phyloP scores from a whole-genome alignment of 768 basidiomycete genomes.

The button mushroom (Agaricus bisporus) region DNA sequence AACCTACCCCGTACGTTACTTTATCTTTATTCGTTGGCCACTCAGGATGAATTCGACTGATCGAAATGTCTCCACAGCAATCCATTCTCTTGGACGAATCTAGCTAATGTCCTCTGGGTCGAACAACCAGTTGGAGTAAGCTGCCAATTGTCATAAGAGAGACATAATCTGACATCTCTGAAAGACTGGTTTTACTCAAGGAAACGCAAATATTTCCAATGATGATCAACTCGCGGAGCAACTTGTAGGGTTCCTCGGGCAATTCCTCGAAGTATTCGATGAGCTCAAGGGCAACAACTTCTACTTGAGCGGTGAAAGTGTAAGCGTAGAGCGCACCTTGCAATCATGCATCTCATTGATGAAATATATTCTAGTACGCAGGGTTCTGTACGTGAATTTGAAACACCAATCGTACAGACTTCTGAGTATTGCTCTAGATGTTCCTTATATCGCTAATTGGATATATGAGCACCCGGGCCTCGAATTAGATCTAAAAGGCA shows the following conservation, averaged over 20 bases:
- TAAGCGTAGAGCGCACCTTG: slow-evolving; percentile 34
- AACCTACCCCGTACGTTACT: slow-evolving; percentile 36
- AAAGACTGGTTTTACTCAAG: slow-evolving; percentile 65
- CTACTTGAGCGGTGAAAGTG: slow-evolving; percentile 70
- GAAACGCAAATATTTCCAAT: slow-evolving; percentile 53
- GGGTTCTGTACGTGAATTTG: slow-evolving; percentile 47
- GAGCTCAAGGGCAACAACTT: slow-evolving; percentile 72
- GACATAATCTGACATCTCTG: slow-evolving; percentile 16
- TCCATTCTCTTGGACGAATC: slow-evolving; percentile 72
- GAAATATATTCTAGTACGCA: slow-evolving; percentile 47
- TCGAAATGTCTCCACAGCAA: slow-evolving; percentile 28
- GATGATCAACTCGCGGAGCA: slow-evolving; percentile 45
- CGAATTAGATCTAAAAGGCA: slow-evolving; percentile 56
- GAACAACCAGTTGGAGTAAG: slow-evolving; percentile 81
- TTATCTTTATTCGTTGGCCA: background rate
- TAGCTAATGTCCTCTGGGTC: slow-evolving; percentile 70
- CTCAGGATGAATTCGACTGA: background rate
- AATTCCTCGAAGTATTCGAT: slow-evolving; percentile 69
- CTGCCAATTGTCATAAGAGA: slow-evolving; percentile 54
- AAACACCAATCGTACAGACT: background rate
- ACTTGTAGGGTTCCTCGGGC: slow-evolving; percentile 58
- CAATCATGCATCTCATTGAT: slow-evolving; percentile 18
- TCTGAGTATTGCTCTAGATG: slow-evolving; percentile 35
- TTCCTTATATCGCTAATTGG: slow-evolving; percentile 68
- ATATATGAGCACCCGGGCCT: slow-evolving; percentile 59